Conservation (phyloP, 345 rosid genomes). For the Brassica carinata region DNA sequence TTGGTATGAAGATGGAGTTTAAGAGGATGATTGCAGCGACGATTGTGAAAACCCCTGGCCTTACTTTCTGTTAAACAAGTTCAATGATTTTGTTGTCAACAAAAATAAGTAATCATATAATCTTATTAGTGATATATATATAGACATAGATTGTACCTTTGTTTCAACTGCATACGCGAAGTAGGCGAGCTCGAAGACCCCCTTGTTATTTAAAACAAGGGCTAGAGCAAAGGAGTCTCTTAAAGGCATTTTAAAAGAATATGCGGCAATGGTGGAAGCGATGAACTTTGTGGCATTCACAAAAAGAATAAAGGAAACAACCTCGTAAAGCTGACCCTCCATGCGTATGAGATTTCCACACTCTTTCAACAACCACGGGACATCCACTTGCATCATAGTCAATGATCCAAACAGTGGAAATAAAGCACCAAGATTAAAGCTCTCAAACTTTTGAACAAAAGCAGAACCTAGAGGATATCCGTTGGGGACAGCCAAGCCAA, state of each 20-base stretch:
- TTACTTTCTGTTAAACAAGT: conserved; percentile 11
- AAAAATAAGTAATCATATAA: neutral
- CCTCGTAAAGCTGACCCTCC: conserved; percentile 36
- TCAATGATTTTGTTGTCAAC: conserved; percentile 5
- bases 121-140: neutral
- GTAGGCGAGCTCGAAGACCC: conserved; percentile 47
- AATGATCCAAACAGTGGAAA: conserved; percentile 37
- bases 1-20: conserved; percentile 43
- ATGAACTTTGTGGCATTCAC: conserved; percentile 37
- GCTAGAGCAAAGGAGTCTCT: conserved; percentile 52
- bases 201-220: conserved; percentile 46
- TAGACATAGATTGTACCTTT: conserved; percentile 28
- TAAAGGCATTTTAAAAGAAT: conserved; percentile 44
- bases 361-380: conserved; percentile 6
- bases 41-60: conserved; percentile 37
- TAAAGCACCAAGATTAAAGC: conserved; percentile 35
- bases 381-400: conserved; percentile 28
- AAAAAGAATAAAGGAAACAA: conserved; percentile 8
- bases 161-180: conserved; percentile 24
- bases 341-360: neutral
- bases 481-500: conserved; percentile 46
- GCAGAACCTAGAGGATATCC: conserved; percentile 56
- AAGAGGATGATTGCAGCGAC: conserved; percentile 12
- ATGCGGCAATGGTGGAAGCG: conserved; percentile 36
- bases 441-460: conserved; percentile 46